Evolutionary conservation across 306 rosid species (phyloP), one percentile per base, ranked within the genome.

Genomic region (Quercus mongolica): DNA sequence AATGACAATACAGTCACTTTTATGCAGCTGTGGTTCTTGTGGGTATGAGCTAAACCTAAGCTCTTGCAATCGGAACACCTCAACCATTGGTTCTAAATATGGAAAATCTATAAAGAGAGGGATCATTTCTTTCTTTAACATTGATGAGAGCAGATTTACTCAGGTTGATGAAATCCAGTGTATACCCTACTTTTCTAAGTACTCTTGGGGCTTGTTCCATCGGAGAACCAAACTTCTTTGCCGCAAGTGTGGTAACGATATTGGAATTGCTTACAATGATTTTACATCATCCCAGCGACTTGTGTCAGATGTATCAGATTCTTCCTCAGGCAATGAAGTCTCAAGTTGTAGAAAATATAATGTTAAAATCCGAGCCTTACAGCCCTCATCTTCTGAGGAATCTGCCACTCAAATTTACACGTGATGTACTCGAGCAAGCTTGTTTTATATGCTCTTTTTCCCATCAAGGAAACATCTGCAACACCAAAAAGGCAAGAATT

Each of bases 51-150:
- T 95, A 19, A 92, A 95, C 81, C 89, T 95, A 65, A 87, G 91
- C 35, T 95, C 99, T 49, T 83, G 88, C 9, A 78, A 91, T 78
- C 81, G 97, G 83, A 92, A 92, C 76, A 92, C 78, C 28, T 77
- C 98, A 31, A 81, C 81, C n/a, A 81, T 95, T 4, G 95, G 92
- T 78, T 95, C 97, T 9, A 91, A 91, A 83, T 92, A 95, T 8
- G 95, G 91, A 33, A 95, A 92, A 78, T 92, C 98, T 28, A 95
- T 92, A 69, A 95, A 91, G 74, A 81, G 90, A 67, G 98, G 99
- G 19, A 90, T 90, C 65, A 91, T 95, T 79, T 89, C 99, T 19
- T 95, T 95, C 90, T 82, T 82, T 77, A 61, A 86, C 62, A 70
- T 95, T n/a, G 98, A 95, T 20, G 94, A 88, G 44, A 89, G 89